phyloP scores from a whole-genome alignment of 345 rosid species.

The Cardamine resedifolia region DNA sequence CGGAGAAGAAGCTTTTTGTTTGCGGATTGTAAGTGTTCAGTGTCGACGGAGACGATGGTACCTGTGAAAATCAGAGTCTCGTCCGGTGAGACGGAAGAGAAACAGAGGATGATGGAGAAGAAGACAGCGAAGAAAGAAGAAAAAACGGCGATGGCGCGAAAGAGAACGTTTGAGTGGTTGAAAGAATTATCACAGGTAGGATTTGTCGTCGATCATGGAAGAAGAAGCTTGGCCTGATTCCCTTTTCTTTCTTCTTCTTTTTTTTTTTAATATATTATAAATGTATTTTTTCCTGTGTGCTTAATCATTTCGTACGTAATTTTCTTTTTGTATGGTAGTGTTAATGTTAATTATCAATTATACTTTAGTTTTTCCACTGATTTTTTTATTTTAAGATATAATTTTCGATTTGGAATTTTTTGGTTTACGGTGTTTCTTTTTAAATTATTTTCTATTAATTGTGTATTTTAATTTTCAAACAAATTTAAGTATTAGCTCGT shows the following conservation, averaged over 20 bases:
- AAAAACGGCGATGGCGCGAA: conserved; percentile 63
- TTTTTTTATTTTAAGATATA: neutral
- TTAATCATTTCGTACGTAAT: conserved; percentile 32
- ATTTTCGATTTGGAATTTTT: neutral
- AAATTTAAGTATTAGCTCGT: neutral
- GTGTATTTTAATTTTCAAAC: neutral
- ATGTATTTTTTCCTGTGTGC: neutral
- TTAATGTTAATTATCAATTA: conserved; percentile 28
- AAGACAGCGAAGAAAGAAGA: conserved; percentile 46
- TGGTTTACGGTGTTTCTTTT: neutral
- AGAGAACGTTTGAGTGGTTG: conserved; percentile 84
- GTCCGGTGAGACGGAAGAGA: conserved; percentile 37
- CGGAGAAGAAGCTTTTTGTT: conserved; percentile 44
- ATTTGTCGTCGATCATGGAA: conserved; percentile 43
- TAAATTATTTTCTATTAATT: too few relatives aligned
- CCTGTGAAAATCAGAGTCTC: conserved; percentile 14
- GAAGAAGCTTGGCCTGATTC: conserved; percentile 37
- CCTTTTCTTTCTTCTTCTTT: conserved; percentile 30
- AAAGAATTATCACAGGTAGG: conserved; percentile 72
- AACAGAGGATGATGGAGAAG: conserved; percentile 41
- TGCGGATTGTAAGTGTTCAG: conserved; percentile 66
- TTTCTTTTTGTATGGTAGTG: conserved; percentile 34
- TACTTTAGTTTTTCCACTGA: neutral
- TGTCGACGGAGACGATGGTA: conserved; percentile 43
- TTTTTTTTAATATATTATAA: neutral